Conservation (phyloP, 2,329 filamentous ascomycete species). For the Sclerotinia glacialis region DNA sequence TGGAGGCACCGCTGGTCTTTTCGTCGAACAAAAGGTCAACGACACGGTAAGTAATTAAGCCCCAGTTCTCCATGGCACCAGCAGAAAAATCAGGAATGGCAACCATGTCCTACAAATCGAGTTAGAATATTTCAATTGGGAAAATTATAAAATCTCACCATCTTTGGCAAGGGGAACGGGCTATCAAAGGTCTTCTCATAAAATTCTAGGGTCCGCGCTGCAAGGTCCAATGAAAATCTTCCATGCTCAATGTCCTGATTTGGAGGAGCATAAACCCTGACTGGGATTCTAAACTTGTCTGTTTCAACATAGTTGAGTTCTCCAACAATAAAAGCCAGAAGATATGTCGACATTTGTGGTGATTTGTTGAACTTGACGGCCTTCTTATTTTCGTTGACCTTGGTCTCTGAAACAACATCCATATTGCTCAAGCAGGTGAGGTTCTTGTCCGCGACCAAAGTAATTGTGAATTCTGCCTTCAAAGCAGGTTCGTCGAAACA, state of each 20-base stretch:
- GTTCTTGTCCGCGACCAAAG: constrained; percentile 83
- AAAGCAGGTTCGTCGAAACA: constrained; percentile 95
- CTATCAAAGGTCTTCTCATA: constrained; percentile 94
- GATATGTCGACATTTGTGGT: constrained; percentile 93
- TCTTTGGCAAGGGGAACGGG: constrained; percentile 84
- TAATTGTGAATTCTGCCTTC: constrained; percentile 90
- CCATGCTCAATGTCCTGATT: constrained; percentile 89
- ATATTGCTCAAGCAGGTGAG: constrained; percentile 95
- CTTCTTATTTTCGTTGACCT: constrained; percentile 68
- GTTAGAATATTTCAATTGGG: background rate
- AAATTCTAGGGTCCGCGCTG: constrained; percentile 84
- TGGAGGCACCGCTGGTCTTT: constrained; percentile 82
- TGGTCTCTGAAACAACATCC: constrained; percentile 80
- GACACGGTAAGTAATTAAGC: constrained; percentile 89
- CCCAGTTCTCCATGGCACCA: constrained; percentile 97
- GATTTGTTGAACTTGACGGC: constrained; percentile 89
- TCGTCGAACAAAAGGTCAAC: constrained; percentile 90
- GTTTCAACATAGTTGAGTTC: constrained; percentile 94
- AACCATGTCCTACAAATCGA: constrained; percentile 64
- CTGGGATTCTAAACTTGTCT: constrained; percentile 83
- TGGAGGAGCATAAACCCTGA: constrained; percentile 90
- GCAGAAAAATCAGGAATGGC: constrained; percentile 94
- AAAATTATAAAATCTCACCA: constrained; percentile 44
- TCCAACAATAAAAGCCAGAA: constrained; percentile 89
- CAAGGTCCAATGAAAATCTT: constrained; percentile 84